Evolutionary conservation across 192 early-diverging fungal species (phyloP).

Genomic region (Backusella mclennaniae): DNA sequence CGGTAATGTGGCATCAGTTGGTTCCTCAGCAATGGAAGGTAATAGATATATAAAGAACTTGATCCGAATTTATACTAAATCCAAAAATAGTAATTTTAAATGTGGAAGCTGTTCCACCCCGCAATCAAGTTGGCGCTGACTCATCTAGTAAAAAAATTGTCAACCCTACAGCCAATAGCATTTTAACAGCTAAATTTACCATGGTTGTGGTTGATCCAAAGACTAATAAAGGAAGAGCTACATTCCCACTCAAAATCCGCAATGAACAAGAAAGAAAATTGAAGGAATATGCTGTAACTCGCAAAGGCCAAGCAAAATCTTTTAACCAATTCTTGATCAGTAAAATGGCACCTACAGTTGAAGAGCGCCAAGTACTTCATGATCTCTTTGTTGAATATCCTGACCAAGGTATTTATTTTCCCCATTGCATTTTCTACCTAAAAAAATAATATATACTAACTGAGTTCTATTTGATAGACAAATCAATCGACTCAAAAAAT

Average conservation of each 20-base stretch:
- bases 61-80: not conserved
- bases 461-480: slow-evolving; percentile 15
- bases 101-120: slow-evolving; percentile 51
- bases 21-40: slow-evolving; percentile 87
- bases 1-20: slow-evolving; percentile 84
- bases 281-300: slow-evolving; percentile 64
- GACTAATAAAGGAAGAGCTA: slow-evolving; percentile 64
- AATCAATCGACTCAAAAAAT: slow-evolving; percentile 39
- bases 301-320: slow-evolving; percentile 49
- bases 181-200: slow-evolving; percentile 80
- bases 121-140: slow-evolving; percentile 12
- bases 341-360: slow-evolving; percentile 73
- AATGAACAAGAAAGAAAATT: slow-evolving; percentile 73
- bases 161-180: slow-evolving; percentile 42
- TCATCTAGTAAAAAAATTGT: slow-evolving; percentile 18
- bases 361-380: slow-evolving; percentile 80
- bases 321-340: slow-evolving; percentile 45
- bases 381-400: slow-evolving; percentile 70
- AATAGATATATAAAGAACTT: not conserved
- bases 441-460: not conserved
- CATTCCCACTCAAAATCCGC: slow-evolving; percentile 73
- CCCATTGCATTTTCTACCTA: not conserved
- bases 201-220: slow-evolving; percentile 82
- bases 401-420: slow-evolving; percentile 41
- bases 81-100: slow-evolving; percentile 58